Evolutionary conservation across 208 protist genomes (phyloP), one percentile per base, ranked within the genome.

Genomic region (Acanthamoeba sp.): DNA sequence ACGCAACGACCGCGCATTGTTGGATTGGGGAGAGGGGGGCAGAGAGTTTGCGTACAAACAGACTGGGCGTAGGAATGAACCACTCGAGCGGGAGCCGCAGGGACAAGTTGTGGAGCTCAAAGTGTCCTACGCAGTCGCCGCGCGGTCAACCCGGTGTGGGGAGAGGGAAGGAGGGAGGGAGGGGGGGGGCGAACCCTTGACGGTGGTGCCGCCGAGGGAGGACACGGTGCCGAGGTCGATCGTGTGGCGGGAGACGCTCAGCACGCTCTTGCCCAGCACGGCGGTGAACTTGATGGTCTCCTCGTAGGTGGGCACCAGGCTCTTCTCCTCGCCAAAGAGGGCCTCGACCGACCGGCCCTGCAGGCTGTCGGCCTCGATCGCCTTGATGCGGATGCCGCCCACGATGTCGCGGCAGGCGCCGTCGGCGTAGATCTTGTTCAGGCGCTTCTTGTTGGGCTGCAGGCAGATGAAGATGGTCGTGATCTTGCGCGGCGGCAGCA

Each of bases 371-470:
- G 38, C 48, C 20, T 82, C 87, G 45, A 64, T n/a, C 7, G 94
- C 95, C 34, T 96, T 96, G 45, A 96, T 89, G 34, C 95, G 45
- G 59, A 96, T 95, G 76, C 95, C 95, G 69, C 95, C 95, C 29
- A 96, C 59, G 50, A 96, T 91, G 42, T 96, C 94, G 76, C 95
- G 93, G 34, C 95, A 96, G 22, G 94, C 84, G n/a, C 95, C 95
- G 69, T 96, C 84, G 1, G 89, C 71, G 71, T 95, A 96, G 36
- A 29, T 78, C 88, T 93, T 78, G 50, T 95, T 95, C 22, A 95
- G 80, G n/a, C 76, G 91, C 14, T 91, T 96, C 88, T 94, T 94
- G 22, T 64, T 89, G 36, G 95, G 95, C 62, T 94, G 94, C 24
- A 96, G 55, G 76, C 95, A 96, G 71, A 96, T 96, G n/a, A 84